Percentiles rank a stretch among this genome's conserved stretches.
phyloP scores from a whole-genome alignment of 345 rosid species.

The Adansonia digitata region DNA sequence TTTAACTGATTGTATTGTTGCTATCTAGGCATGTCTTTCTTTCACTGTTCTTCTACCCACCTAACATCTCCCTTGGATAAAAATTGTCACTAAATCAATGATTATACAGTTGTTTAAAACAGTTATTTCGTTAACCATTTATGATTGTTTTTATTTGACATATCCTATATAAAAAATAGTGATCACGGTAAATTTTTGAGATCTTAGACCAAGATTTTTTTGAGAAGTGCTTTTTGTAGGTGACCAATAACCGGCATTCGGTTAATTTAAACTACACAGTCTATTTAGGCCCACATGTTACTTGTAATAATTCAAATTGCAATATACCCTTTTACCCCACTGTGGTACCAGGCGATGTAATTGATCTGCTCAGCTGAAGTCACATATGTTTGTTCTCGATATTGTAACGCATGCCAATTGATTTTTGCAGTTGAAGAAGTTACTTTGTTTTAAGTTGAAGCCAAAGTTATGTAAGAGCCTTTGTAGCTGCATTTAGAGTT shows the following conservation, averaged over 20 bases:
- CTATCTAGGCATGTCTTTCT: neutral
- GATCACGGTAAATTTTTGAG: neutral
- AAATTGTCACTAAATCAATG: neutral
- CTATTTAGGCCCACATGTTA: neutral
- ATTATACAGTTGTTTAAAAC: neutral
- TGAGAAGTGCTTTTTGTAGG: neutral
- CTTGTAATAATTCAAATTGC: neutral
- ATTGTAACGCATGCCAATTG: neutral
- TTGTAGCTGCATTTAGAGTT: neutral
- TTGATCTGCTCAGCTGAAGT: neutral
- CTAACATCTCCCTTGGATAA: neutral
- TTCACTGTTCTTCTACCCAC: slow-evolving; percentile 1
- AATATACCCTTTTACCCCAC: neutral
- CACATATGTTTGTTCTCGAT: neutral
- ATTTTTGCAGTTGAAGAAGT: neutral
- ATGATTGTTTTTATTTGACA: neutral
- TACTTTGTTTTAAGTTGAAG: neutral
- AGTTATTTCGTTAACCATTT: neutral
- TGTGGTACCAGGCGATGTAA: neutral
- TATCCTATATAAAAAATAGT: neutral
- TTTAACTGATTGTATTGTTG: slow-evolving; percentile 2
- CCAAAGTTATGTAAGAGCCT: neutral
- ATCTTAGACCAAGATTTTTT: neutral
- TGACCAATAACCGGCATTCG: neutral
- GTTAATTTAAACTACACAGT: neutral